Evolutionary conservation across 306 rosid species (phyloP), one percentile per base, ranked within the genome.

Genomic region (Prinsepia uniflora): DNA sequence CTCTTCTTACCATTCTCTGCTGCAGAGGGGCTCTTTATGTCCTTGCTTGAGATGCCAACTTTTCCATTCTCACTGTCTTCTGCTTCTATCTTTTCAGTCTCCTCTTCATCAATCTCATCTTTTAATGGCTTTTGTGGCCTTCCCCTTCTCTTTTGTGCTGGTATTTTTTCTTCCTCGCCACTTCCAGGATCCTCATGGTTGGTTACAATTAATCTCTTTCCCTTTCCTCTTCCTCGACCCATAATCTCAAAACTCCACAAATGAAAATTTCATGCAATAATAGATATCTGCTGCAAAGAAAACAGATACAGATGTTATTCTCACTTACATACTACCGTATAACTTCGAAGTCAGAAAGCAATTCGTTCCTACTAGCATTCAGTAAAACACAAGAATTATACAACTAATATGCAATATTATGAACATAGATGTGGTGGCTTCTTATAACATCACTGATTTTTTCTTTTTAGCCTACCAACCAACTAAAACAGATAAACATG

Each of bases 211-310:
- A 83, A 74, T 68, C 81, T 80, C 83, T 79, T 84, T 30, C 81
- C 87, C 61, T 84, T 84, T 71, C 87, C 87, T 58, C 87, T 72
- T 48, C 87, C 87, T 80, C 84, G 74, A 53, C 87, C 87, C 87
- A 84, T 84, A 62, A 48, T 80, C 60, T 80, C 72, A 81, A 63
- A 87, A 76, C 77, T 67, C 71, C 76, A 72, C 34, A 53, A 79
- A 72, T 63, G 56, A 56, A 57, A 58, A 55, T 76, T 46, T 84
- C 92, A 87, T 70, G 74, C 90, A 89, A 78, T 74, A 75, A 50
- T 60, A 46, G 71, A 70, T 71, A 67, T 76, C 90, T 86, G 90
- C 83, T 53, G 79, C 53, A 53, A 14, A 63, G 11, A 10, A 72
- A 63, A 75, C 14, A 71, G 50, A 53, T 9, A 61, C 43, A 47